Base-by-base conservation (phyloP, 306 rosid species). In the Senna tora region DNA sequence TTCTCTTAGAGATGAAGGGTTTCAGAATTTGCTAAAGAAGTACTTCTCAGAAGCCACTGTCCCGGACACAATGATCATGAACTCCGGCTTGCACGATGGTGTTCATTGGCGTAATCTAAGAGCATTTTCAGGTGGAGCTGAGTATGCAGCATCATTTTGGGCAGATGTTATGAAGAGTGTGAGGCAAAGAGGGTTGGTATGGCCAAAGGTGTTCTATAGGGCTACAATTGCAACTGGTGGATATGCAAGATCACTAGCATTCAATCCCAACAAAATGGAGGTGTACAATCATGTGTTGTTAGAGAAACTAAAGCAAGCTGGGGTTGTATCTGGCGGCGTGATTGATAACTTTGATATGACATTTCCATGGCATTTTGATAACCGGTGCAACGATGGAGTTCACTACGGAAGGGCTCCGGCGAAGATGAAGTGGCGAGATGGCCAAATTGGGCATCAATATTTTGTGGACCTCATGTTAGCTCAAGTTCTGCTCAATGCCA, bases 201-300 rank as follows among this genome's bases (percentile, higher is more conserved):
- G 73, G 78, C 98, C 98, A 2, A 85, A 72, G 79, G 87, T 90
- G 22, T 80, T 90, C 32, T 93, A 84, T 77, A 75, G 98, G 22
- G 84, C 87, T 74, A 93, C 98, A 2, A 76, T 93, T 14, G 96
- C 98, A 28, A 93, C 98, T 0, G 96, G 89, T 53, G 96, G 98
- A 22, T 84, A 85, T 69, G 98, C 98, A 50, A 80, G 96, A 57
- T 75, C 88, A 8, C 72, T 88, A 39, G 91, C 86, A 39, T 93
- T 87, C 28, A 93, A 93, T 77, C 98, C 98, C 4, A 79, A 73
- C 83, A 93, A 90, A 55, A 93, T 93, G 98, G 98, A 93, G 81
- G 88, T 83, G 11, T 88, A 77, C 80, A 93, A 93, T 69, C 82
- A 87, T 65, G 88, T 90, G 9, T 19, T 93, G 3, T 4, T 90